Conservation (phyloP, 1,139 yeast species). For the Pneumocystis canis region DNA sequence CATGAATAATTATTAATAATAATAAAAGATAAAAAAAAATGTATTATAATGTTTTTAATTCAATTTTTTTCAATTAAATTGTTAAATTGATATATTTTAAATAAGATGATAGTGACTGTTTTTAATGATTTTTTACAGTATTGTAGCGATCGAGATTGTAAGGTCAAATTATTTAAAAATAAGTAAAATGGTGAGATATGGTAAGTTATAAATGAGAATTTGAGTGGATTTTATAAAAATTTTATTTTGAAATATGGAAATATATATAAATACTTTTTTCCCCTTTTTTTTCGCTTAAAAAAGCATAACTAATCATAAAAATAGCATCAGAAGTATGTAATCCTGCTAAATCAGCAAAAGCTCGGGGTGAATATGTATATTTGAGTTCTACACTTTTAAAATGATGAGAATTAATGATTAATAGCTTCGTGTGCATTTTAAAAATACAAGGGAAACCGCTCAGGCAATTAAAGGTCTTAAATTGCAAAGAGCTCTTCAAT, state of each 20-base stretch:
- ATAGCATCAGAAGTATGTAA: constrained; percentile 38
- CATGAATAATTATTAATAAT: too few species aligned
- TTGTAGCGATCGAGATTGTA: too few species aligned
- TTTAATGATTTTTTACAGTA: not conserved
- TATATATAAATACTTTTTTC: too few species aligned
- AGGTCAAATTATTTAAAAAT: not conserved
- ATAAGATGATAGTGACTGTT: not conserved
- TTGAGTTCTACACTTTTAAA: constrained; percentile 49
- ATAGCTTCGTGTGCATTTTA: constrained; percentile 97
- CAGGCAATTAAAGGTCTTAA: constrained; percentile 98
- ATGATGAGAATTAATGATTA: constrained; percentile 22
- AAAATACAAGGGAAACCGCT: constrained; percentile 99
- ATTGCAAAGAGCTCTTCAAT: constrained; percentile 86
- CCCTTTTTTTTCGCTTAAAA: not conserved
- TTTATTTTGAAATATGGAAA: too few species aligned
- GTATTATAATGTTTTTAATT: too few species aligned
- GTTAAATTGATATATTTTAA: too few species aligned
- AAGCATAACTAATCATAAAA: not conserved
- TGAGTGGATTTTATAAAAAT: too few species aligned
- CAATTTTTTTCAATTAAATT: not conserved
- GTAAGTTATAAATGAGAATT: not conserved
- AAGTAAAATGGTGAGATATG: not conserved
- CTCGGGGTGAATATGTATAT: constrained; percentile 53
- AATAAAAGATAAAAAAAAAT: too few species aligned
- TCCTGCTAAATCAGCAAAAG: constrained; percentile 98